Base-by-base conservation (phyloP, 163 green algal species). In the Chlamydomonas reinhardtii region DNA sequence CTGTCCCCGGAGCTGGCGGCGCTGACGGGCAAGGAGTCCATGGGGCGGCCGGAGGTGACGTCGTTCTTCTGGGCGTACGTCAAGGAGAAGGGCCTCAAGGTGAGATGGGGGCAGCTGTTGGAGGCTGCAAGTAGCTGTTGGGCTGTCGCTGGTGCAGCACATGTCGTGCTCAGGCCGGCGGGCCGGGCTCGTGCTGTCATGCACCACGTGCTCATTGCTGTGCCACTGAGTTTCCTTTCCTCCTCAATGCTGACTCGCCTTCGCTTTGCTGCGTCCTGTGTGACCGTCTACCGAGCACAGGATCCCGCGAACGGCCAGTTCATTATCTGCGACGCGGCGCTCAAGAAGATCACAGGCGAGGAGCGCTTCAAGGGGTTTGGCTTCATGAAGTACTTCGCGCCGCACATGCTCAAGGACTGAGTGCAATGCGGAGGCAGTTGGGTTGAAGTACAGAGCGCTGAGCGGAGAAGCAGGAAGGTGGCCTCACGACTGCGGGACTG, bases 51-150 rank as follows among this genome's bases (percentile, higher is more conserved):
- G 0, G 68, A 93, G 39, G 77, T 96, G 35, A 93, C 88, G 4
- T 93, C 92, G 79, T 93, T 89, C 73, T 92, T 96, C 75, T 95
- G 83, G 86, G 35, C 32, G 8, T 82, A 88, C 62, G 62, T 82
- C 66, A 78, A 84, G 74, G 65, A 79, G 54, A 64, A 72, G 12
- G 37, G 66, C 4, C 72, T 88, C n/a, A 73, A 86, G 80, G 80
- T 79, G 31, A 29, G 22, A 14, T 2, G 59, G 4, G 17, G 59
- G 1, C 0, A n/a, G 56, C 9, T 2, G 2, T 2, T 8, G 17
- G 5, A 22, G 20, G 56, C 56, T 8, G 56, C 56, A 64, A 22
- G 56, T 22, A 24, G 56, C 56, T 12, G 20, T 24, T 22, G 56
- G 27, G 27, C 69, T 15, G 62, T 17, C 24, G 25, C n/a, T 22